These are phyloP conservation scores for Hippophae rhamnoides DNA, from an alignment of 306 rosid species.

Conservation along the genomic window DNA sequence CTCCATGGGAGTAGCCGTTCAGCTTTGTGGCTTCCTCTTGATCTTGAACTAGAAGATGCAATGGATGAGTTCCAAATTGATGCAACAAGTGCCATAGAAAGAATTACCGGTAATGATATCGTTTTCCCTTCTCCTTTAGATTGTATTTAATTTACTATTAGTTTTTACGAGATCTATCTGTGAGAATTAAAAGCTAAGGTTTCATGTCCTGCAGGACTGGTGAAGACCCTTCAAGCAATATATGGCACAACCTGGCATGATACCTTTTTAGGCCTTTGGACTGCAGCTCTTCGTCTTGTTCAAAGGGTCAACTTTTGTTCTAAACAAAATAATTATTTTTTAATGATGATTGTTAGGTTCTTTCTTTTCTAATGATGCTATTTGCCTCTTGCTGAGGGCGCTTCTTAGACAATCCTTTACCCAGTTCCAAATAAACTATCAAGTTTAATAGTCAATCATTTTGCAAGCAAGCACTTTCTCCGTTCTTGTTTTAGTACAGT, in stretches of 20 bases:
- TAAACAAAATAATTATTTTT: not conserved
- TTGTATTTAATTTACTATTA: conserved; percentile 8
- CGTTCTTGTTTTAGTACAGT: too few relatives aligned
- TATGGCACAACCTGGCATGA: conserved; percentile 92
- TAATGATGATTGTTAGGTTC: not conserved
- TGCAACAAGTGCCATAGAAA: conserved; percentile 82
- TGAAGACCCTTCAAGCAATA: conserved; percentile 86
- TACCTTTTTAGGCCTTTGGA: conserved; percentile 89
- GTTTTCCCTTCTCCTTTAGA: not conserved
- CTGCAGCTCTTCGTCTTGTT: conserved; percentile 83
- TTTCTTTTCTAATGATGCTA: not conserved
- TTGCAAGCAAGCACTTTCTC: too few relatives aligned
- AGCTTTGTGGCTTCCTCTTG: conserved; percentile 96
- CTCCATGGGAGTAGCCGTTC: conserved; percentile 67
- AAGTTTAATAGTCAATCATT: too few relatives aligned
- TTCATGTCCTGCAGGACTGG: conserved; percentile 53
- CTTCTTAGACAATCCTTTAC: too few relatives aligned
- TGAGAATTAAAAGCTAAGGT: conserved; percentile 10
- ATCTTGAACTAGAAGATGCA: conserved; percentile 85
- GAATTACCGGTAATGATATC: conserved; percentile 46
- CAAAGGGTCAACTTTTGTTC: conserved; percentile 61
- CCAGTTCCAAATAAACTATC: too few relatives aligned
- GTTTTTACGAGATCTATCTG: conserved; percentile 10
- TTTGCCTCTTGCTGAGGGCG: too few relatives aligned
- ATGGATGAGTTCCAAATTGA: conserved; percentile 94